Percentiles rank a stretch among this genome's conserved stretches.
phyloP scores from a whole-genome alignment of 495 filamentous ascomycete species.

The Massariosphaeria phaeospora region DNA sequence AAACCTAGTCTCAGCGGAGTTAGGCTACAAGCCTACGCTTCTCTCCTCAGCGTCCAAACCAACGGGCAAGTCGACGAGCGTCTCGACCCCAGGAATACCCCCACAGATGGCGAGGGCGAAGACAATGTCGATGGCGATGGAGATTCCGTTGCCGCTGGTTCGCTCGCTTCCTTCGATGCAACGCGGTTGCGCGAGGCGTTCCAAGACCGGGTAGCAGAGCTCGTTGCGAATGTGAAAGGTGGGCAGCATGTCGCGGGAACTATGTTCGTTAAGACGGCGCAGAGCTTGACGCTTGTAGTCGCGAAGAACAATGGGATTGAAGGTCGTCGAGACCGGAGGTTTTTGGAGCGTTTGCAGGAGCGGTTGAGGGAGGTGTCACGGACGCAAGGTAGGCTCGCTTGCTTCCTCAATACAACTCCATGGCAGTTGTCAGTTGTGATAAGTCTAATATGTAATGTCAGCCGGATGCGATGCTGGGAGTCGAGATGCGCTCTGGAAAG shows the following conservation, averaged over 20 bases:
- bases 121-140: background rate
- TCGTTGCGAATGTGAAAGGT: background rate
- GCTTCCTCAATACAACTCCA: background rate
- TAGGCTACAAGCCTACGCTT: background rate
- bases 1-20: background rate
- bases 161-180: background rate
- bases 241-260: background rate
- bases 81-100: background rate
- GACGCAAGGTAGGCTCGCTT: background rate
- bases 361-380: background rate
- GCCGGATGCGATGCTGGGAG: background rate
- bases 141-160: background rate
- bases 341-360: background rate
- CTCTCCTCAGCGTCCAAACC: background rate
- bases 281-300: background rate
- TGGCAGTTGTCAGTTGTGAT: background rate
- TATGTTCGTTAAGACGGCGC: background rate
- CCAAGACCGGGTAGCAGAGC: background rate
- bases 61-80: slow-evolving; percentile 1
- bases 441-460: background rate
- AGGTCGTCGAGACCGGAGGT: background rate
- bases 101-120: background rate
- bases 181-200: background rate
- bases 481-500: background rate
- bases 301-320: background rate